Evolutionary conservation across 2,329 filamentous ascomycete genomes (phyloP).

Genomic region (Ophiocordyceps unilateralis): DNA sequence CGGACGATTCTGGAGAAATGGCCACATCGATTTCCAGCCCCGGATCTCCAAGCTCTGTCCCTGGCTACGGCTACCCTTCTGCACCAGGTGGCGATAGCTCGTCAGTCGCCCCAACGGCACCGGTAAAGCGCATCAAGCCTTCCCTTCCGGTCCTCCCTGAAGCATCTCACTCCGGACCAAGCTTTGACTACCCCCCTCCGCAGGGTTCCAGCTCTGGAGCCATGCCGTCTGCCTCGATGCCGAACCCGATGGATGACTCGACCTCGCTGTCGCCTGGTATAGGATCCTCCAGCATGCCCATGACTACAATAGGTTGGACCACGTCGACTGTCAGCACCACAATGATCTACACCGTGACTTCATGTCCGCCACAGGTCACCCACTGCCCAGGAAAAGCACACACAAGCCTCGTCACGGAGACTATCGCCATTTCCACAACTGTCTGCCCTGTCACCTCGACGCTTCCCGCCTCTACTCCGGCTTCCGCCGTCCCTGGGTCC

Average conservation of each 20-base stretch:
- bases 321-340: conserved; percentile 16
- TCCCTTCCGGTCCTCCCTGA: neutral
- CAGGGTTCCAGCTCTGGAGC: neutral
- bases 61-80: neutral
- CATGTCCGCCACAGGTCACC: conserved; percentile 13
- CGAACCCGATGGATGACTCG: neutral
- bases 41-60: neutral
- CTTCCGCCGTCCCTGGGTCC: neutral
- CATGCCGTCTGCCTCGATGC: neutral
- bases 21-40: neutral
- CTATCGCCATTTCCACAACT: conserved; percentile 20
- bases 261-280: neutral
- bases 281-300: neutral
- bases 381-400: conserved; percentile 11
- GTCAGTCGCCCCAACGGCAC: neutral
- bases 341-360: conserved; percentile 11
- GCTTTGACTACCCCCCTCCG: neutral
- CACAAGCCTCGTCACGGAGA: conserved; percentile 11
- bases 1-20: too few species aligned
- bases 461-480: neutral
- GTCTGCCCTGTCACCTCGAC: conserved; percentile 5
- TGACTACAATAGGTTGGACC: conserved; percentile 6
- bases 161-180: neutral
- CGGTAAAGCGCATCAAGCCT: neutral
- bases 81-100: too few species aligned